Evolutionary conservation across 768 basidiomycete genomes (phyloP), one percentile per base, ranked within the genome.

Genomic region (Tephrocybe sp.): DNA sequence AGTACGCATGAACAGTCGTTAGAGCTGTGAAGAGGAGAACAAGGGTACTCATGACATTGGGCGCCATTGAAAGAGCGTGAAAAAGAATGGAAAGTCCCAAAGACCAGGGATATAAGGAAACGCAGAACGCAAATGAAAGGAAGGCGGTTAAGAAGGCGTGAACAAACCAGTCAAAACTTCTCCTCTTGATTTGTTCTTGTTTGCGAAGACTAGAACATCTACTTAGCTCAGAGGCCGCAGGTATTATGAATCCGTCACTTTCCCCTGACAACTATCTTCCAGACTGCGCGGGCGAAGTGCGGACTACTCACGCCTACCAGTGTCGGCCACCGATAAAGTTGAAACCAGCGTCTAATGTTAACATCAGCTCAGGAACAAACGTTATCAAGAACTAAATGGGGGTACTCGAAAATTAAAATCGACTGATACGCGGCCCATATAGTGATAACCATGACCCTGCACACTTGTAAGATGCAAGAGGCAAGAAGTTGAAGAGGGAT

Each of bases 1-100:
- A 77, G 58, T 76, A 78, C 3, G 73, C 75, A 56, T 73, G 66
- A 39, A 67, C 68, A 32, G 67, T 64, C 43, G 68, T 60, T 23
- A 71, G 56, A 39, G 62, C 65, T 21, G 65, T 61, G 50, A 75
- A 44, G 37, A 68, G 51, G 34, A 71, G 50, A 26, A 69, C 46
- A 58, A 68, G 52, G 55, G 60, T 48, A 54, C 65, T 70, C 67
- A 68, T 69, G 53, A 53, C 56, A 53, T 52, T 47, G 23, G 37
- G 53, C 43, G 55, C 57, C 57, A 60, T 65, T 45, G 60, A 50
- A 54, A 51, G 54, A 54, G 46, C 32, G 58, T 60, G 53, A 48
- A 63, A 66, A 66, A 50, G 64, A 68, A 50, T 50, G 64, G 54
- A 49, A 56, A 59, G n/a, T n/a, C 41, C 58, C 58, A 58, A 45